Percentiles rank a stretch among this genome's conserved stretches.
Evolutionary conservation across 768 basidiomycete genomes (phyloP).

Genomic region (Solioccasus polychromus): DNA sequence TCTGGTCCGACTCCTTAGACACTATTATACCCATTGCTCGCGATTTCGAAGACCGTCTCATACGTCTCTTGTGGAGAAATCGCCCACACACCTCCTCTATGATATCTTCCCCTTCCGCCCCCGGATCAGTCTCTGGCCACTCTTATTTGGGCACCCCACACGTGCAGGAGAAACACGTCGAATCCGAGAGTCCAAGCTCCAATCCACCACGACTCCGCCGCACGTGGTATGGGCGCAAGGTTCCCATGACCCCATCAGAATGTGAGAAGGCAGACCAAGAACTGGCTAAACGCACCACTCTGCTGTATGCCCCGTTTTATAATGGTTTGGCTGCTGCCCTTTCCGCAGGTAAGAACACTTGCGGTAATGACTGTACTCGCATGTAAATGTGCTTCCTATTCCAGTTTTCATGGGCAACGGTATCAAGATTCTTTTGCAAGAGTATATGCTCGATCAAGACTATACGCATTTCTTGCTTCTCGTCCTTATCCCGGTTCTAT

Average conservation of each 20-base stretch:
- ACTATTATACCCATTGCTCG: constrained; percentile 68
- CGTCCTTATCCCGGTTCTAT: constrained; percentile 66
- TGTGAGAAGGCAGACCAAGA: constrained; percentile 25
- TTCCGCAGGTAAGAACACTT: constrained; percentile 13
- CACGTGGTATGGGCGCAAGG: constrained; percentile 63
- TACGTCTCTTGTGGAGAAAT: constrained; percentile 74
- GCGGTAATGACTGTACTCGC: constrained; percentile 10
- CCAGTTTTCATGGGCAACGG: constrained; percentile 77
- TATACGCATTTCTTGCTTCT: constrained; percentile 49
- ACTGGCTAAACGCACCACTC: constrained; percentile 11
- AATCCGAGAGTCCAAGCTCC: constrained; percentile 18
- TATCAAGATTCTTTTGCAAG: constrained; percentile 53
- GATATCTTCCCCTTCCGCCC: constrained; percentile 43
- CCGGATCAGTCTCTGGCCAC: constrained; percentile 60
- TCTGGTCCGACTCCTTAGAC: constrained; percentile 85
- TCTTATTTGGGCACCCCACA: constrained; percentile 28
- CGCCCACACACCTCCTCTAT: constrained; percentile 38
- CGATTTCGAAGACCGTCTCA: constrained; percentile 76
- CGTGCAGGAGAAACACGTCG: constrained; percentile 11
- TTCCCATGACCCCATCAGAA: constrained; percentile 35
- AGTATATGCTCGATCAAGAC: constrained; percentile 64
- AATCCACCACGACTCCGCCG: constrained; percentile 36
- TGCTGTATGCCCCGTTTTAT: constrained; percentile 27
- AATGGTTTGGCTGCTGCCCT: constrained; percentile 29
- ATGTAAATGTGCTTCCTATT: constrained; percentile 42